Conservation (phyloP, 257 asterid species). For the Leptodermis oblonga region DNA sequence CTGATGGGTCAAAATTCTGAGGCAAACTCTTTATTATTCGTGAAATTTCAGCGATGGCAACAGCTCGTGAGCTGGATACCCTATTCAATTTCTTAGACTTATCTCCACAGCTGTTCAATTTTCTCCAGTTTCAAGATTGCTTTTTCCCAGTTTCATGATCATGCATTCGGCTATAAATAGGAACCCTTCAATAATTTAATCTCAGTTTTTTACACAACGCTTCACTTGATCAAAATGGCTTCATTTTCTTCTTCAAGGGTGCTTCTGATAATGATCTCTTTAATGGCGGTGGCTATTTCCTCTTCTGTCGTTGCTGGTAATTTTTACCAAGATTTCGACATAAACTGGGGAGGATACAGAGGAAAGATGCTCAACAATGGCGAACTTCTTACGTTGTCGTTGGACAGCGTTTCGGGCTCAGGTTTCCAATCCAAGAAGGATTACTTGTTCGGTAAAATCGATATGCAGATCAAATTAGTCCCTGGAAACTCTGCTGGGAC, state of each 20-base stretch:
- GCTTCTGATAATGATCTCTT: not conserved
- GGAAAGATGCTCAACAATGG: slow-evolving; percentile 59
- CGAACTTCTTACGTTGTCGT: slow-evolving; percentile 46
- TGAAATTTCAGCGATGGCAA: not conserved
- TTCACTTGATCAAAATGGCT: too few relatives aligned
- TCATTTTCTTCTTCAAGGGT: slow-evolving; percentile 10
- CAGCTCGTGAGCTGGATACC: not conserved
- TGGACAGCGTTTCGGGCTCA: slow-evolving; percentile 50
- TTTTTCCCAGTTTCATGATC: slow-evolving; percentile 4
- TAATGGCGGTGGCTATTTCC: slow-evolving; percentile 5
- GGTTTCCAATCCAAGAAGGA: slow-evolving; percentile 60
- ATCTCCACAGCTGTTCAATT: slow-evolving; percentile 34
- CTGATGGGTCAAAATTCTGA: too few relatives aligned
- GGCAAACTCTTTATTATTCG: not conserved
- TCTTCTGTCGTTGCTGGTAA: slow-evolving; percentile 27
- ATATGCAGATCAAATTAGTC: slow-evolving; percentile 52
- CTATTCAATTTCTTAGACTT: slow-evolving; percentile 10
- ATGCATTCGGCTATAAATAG: not conserved
- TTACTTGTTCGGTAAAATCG: slow-evolving; percentile 40
- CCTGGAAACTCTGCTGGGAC: slow-evolving; percentile 76
- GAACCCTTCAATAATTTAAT: not conserved
- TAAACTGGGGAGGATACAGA: slow-evolving; percentile 53
- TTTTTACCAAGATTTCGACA: slow-evolving; percentile 44
- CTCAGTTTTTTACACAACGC: too few relatives aligned
- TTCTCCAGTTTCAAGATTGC: slow-evolving; percentile 29